These are phyloP conservation scores for Penicillium goetzii DNA, from an alignment of 495 filamentous ascomycete species.

Conservation along the genomic window DNA sequence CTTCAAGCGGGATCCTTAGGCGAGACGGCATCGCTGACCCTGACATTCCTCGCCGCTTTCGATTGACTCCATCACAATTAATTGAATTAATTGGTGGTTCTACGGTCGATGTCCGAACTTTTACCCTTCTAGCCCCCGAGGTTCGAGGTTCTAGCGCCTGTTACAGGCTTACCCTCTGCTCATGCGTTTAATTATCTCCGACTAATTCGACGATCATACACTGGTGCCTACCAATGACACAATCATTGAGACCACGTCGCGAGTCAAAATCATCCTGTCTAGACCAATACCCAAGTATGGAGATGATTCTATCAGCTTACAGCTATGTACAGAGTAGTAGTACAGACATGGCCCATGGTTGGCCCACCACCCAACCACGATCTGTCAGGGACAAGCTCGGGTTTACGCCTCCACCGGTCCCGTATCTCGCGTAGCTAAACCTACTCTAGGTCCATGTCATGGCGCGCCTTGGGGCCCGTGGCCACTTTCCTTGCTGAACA, in stretches of 20 bases:
- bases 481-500: constrained; percentile 11
- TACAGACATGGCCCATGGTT: background rate
- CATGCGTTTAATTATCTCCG: background rate
- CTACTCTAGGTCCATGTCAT: constrained; percentile 17
- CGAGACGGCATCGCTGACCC: constrained; percentile 30
- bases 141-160: constrained; percentile 4
- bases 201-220: constrained; percentile 4
- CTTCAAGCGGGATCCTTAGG: constrained; percentile 51
- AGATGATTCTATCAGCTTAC: background rate
- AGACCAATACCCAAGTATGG: background rate
- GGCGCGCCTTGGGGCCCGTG: constrained; percentile 16
- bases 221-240: background rate
- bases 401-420: constrained; percentile 1
- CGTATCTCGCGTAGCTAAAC: constrained; percentile 33
- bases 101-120: background rate
- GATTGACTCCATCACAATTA: background rate
- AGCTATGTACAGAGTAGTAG: background rate
- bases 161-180: background rate
- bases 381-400: constrained; percentile 5
- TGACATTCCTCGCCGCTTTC: constrained; percentile 18
- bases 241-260: background rate
- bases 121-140: constrained; percentile 3
- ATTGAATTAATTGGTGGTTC: background rate
- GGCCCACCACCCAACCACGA: background rate
- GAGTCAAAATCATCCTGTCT: background rate